Evolutionary conservation across 2,329 filamentous ascomycete species (phyloP).

Genomic region (Davidsoniella neocaledoniae): DNA sequence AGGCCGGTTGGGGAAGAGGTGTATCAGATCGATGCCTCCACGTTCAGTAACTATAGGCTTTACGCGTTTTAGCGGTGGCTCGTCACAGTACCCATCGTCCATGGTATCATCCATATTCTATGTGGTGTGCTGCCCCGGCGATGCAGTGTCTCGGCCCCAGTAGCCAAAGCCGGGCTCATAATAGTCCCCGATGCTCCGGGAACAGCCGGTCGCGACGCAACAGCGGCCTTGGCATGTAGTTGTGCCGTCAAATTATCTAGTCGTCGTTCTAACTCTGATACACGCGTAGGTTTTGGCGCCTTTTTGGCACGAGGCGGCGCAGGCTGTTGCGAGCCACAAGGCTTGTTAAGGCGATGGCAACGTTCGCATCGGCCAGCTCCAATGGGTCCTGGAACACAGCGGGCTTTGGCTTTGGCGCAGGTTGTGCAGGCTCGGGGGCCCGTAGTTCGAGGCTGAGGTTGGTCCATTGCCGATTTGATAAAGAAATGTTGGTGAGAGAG

Average conservation of each 20-base stretch:
- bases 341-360: constrained; percentile 31
- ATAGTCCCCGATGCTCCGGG: neutral
- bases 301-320: constrained; percentile 31
- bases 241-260: constrained; percentile 32
- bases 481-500: neutral
- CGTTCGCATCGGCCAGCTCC: constrained; percentile 29
- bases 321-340: constrained; percentile 29
- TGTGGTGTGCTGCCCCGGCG: too few relatives aligned
- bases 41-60: too few relatives aligned
- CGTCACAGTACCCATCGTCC: neutral
- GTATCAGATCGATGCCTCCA: too few relatives aligned
- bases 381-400: constrained; percentile 28
- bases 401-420: constrained; percentile 35
- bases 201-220: too few relatives aligned
- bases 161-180: neutral
- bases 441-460: constrained; percentile 16
- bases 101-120: too few relatives aligned
- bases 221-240: constrained; percentile 15
- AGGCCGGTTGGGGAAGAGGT: too few relatives aligned
- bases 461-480: neutral
- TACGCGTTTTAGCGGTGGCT: neutral
- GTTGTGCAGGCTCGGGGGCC: constrained; percentile 33
- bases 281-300: constrained; percentile 29
- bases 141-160: too few relatives aligned
- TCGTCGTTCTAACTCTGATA: constrained; percentile 33